A percentile compares a stretch with the other conserved stretches of the same genome.
Conservation (phyloP, 768 basidiomycete genomes). For the Floccularia luteovirens region DNA sequence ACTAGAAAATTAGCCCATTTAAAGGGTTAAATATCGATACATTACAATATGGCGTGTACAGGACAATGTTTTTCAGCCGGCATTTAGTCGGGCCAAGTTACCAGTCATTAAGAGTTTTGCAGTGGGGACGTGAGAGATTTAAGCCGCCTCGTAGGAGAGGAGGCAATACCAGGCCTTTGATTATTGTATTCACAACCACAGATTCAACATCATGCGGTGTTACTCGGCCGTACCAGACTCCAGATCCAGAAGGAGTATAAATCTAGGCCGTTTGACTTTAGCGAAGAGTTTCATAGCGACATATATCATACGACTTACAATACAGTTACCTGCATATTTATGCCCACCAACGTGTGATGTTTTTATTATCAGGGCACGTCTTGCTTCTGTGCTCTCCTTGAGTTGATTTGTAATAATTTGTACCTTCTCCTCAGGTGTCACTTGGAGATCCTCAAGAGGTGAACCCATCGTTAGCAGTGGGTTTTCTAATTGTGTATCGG, state of each 20-base stretch:
- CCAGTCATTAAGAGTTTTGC: slow-evolving; percentile 67
- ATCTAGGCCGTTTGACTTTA: slow-evolving; percentile 60
- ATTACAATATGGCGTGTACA: no score
- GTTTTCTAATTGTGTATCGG: slow-evolving; percentile 68
- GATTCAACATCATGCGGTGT: slow-evolving; percentile 83
- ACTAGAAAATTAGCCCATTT: no score
- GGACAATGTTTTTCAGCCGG: no score
- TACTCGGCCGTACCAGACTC: slow-evolving; percentile 92
- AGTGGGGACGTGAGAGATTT: slow-evolving; percentile 67
- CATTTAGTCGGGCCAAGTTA: slow-evolving; percentile 21
- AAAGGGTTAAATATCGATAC: no score
- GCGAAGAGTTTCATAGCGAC: background rate
- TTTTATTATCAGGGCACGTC: slow-evolving; percentile 75
- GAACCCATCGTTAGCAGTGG: slow-evolving; percentile 35
- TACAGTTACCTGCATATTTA: slow-evolving; percentile 85
- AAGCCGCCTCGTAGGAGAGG: slow-evolving; percentile 82
- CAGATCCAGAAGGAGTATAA: slow-evolving; percentile 77
- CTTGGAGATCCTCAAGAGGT: slow-evolving; percentile 54
- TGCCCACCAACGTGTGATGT: slow-evolving; percentile 93
- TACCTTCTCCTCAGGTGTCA: slow-evolving; percentile 46
- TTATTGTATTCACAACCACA: slow-evolving; percentile 82
- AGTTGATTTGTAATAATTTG: slow-evolving; percentile 43
- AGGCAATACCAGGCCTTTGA: slow-evolving; percentile 78
- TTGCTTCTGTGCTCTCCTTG: slow-evolving; percentile 44
- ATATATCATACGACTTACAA: slow-evolving; percentile 43